A percentile compares a stretch with the other conserved stretches of the same genome.
These are phyloP conservation scores for Eimeria sp. DNA, from an alignment of 169 alveolate genomes.

Conservation along the genomic window DNA sequence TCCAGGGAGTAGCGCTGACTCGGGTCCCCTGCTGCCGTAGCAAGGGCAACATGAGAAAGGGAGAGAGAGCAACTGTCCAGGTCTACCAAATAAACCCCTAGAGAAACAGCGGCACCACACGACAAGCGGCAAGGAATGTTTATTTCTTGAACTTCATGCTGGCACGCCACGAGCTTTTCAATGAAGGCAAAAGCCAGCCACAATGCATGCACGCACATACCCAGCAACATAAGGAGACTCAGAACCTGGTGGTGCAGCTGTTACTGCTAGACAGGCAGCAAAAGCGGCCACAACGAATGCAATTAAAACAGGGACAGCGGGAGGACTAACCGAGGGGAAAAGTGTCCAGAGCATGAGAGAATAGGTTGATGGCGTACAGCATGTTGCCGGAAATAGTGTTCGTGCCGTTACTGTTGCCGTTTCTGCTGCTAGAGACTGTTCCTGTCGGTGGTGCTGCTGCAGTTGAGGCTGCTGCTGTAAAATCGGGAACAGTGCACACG, in stretches of 20 bases:
- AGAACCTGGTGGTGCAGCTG: neutral
- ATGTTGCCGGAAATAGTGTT: slow-evolving; percentile 48
- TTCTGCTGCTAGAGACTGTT: slow-evolving; percentile 12
- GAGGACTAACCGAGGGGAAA: slow-evolving; percentile 37
- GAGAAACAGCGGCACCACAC: neutral
- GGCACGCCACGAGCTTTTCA: neutral
- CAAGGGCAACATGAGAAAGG: slow-evolving; percentile 58
- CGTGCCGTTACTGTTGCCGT: slow-evolving; percentile 51
- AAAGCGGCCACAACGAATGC: neutral
- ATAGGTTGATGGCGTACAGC: slow-evolving; percentile 63
- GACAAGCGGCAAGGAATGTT: neutral
- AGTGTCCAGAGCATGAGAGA: slow-evolving; percentile 46
- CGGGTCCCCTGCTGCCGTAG: slow-evolving; percentile 49
- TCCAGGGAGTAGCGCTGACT: slow-evolving; percentile 29
- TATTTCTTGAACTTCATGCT: neutral
- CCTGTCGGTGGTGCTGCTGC: slow-evolving; percentile 20
- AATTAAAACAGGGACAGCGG: neutral
- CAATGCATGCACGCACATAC: neutral
- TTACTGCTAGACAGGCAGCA: neutral
- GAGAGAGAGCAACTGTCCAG: slow-evolving; percentile 44
- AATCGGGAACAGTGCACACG: slow-evolving; percentile 53
- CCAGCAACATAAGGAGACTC: neutral
- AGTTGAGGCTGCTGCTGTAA: slow-evolving; percentile 34
- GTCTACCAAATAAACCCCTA: slow-evolving; percentile 60
- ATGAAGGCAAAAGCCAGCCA: neutral